These are phyloP conservation scores for Coelastrella sp. DNA, from an alignment of 139 green algal genomes.

Conservation along the genomic window DNA sequence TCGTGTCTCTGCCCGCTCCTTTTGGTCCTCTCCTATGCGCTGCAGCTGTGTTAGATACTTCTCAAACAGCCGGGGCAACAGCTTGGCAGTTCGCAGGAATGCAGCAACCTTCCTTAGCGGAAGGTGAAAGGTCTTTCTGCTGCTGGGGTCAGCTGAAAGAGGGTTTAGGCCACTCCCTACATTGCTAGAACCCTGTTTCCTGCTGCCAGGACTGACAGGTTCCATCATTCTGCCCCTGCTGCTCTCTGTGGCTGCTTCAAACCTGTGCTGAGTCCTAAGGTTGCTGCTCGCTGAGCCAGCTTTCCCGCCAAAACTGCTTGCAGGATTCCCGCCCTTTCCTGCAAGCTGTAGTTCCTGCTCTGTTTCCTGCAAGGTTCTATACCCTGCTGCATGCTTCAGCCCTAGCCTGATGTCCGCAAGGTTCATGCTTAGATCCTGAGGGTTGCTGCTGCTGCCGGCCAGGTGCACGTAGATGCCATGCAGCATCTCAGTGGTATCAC, in stretches of 20 bases:
- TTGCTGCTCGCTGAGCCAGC: neutral
- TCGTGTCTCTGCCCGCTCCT: neutral
- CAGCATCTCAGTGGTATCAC: constrained; percentile 40
- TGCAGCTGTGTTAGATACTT: constrained; percentile 46
- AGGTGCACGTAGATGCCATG: constrained; percentile 46
- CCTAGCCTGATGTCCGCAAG: constrained; percentile 33
- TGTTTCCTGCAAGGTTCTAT: constrained; percentile 2
- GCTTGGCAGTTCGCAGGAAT: constrained; percentile 39
- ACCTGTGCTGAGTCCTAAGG: neutral
- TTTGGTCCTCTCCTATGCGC: neutral
- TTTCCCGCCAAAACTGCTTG: no score
- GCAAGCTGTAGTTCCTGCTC: no score
- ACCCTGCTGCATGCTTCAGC: constrained; percentile 35
- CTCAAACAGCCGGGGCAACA: constrained; percentile 40
- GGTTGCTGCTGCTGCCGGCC: constrained; percentile 21
- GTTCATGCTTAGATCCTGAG: constrained; percentile 36
- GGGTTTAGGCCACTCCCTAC: no score
- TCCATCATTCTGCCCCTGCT: constrained; percentile 11
- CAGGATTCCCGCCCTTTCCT: neutral
- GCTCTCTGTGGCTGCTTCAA: constrained; percentile 22
- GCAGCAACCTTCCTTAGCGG: constrained; percentile 36
- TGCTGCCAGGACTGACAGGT: neutral
- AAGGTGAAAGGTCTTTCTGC: constrained; percentile 12
- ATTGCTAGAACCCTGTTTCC: neutral
- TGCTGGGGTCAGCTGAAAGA: neutral